Evolutionary conservation across 2,329 filamentous ascomycete genomes (phyloP).

Genomic region (Lachnellula occidentalis): DNA sequence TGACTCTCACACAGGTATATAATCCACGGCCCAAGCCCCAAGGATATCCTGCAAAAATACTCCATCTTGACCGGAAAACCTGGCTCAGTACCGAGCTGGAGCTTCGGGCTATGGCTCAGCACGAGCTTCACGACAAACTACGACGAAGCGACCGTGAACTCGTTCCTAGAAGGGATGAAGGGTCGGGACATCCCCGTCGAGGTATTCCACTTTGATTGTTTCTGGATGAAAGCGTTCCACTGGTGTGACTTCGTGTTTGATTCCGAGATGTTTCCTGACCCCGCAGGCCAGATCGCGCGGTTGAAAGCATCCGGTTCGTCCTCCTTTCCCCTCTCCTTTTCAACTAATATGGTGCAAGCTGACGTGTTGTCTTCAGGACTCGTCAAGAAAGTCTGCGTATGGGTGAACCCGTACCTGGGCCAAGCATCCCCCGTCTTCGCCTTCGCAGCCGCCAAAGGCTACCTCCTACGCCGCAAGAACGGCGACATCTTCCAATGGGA

Average conservation of each 20-base stretch:
- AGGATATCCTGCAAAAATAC: constrained; percentile 65
- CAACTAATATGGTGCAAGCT: constrained; percentile 38
- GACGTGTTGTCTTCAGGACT: constrained; percentile 42
- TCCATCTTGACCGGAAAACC: constrained; percentile 62
- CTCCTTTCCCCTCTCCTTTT: no score
- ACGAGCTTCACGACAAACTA: constrained; percentile 62
- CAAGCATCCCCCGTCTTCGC: constrained; percentile 55
- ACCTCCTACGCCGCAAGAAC: constrained; percentile 53
- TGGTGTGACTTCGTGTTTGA: constrained; percentile 62
- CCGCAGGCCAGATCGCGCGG: constrained; percentile 46
- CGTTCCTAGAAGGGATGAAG: constrained; percentile 54
- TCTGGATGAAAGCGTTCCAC: constrained; percentile 59
- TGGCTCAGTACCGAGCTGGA: constrained; percentile 64
- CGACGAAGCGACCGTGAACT: constrained; percentile 51
- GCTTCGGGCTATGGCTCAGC: constrained; percentile 70
- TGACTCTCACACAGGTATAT: constrained; percentile 44
- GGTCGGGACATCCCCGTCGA: constrained; percentile 51
- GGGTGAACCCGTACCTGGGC: constrained; percentile 58
- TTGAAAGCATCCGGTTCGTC: constrained; percentile 41
- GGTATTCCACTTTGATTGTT: constrained; percentile 60
- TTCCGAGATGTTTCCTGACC: constrained; percentile 52
- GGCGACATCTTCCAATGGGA: constrained; percentile 60
- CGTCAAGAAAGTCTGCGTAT: constrained; percentile 45
- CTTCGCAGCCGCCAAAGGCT: constrained; percentile 50
- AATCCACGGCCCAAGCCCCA: constrained; percentile 65